Conservation (phyloP, 1,139 yeast genomes). For the Saccharomyces hybrid region DNA sequence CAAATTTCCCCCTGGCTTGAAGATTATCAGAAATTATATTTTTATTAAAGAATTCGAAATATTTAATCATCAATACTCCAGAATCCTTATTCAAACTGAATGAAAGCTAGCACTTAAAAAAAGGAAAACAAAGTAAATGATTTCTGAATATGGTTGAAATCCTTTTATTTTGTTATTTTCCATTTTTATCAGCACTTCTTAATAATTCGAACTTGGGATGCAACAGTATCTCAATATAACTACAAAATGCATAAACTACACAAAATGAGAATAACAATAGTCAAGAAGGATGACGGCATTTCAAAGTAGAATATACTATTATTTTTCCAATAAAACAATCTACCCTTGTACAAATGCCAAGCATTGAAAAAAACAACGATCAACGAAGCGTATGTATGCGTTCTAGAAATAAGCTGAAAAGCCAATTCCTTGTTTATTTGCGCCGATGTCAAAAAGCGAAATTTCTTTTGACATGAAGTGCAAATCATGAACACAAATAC, state of each 20-base stretch:
- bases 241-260: conserved; percentile 6
- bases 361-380: neutral
- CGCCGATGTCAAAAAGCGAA: neutral
- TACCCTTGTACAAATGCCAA: neutral
- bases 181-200: neutral
- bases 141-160: neutral
- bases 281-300: conserved; percentile 1
- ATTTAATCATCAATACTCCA: neutral
- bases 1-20: neutral
- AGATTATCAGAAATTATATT: neutral
- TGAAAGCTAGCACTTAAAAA: neutral
- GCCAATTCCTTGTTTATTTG: neutral
- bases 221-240: neutral
- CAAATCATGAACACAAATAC: neutral
- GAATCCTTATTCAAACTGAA: neutral
- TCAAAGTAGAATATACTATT: neutral
- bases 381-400: neutral
- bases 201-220: neutral
- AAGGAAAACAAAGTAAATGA: neutral
- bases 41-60: neutral
- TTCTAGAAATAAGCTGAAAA: neutral
- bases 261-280: conserved; percentile 3
- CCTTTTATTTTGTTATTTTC: neutral
- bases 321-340: neutral
- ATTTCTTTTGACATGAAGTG: neutral